phyloP scores from a whole-genome alignment of 1,139 yeast species.

The Diutina sp. region DNA sequence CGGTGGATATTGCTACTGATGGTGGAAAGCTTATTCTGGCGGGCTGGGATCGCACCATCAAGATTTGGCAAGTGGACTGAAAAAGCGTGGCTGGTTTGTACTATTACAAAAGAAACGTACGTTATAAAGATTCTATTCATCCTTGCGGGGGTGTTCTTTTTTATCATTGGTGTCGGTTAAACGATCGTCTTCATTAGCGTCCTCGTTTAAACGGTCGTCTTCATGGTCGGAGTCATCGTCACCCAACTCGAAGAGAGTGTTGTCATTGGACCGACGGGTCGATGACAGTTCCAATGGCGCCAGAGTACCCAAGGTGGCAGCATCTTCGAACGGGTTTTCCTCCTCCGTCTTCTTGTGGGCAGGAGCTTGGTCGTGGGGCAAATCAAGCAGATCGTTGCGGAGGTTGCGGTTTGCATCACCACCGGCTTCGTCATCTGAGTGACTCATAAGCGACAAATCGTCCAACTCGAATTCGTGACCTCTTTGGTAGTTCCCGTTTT shows the following conservation, averaged over 20 bases:
- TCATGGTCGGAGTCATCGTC: not conserved
- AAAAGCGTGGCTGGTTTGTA: not conserved
- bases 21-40: slow-evolving; percentile 40
- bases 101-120: not conserved
- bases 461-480: slow-evolving; percentile 61
- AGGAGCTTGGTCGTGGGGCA: not conserved
- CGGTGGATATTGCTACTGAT: slow-evolving; percentile 42
- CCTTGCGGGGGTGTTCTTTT: not conserved
- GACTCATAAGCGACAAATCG: slow-evolving; percentile 52
- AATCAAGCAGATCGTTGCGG: not conserved
- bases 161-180: not conserved
- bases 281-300: not conserved
- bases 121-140: not conserved
- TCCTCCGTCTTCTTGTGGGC: slow-evolving; percentile 1
- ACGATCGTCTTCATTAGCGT: not conserved
- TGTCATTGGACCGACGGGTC: not conserved
- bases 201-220: not conserved
- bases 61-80: slow-evolving; percentile 6
- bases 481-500: slow-evolving; percentile 18
- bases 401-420: not conserved
- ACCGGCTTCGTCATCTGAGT: slow-evolving; percentile 26
- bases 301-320: not conserved
- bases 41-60: slow-evolving; percentile 62
- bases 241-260: not conserved
- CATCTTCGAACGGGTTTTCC: not conserved